Percentiles rank a stretch among this genome's conserved stretches.
Conservation (phyloP, 2,329 filamentous ascomycete species). For the Apiospora kogelbergensis region DNA sequence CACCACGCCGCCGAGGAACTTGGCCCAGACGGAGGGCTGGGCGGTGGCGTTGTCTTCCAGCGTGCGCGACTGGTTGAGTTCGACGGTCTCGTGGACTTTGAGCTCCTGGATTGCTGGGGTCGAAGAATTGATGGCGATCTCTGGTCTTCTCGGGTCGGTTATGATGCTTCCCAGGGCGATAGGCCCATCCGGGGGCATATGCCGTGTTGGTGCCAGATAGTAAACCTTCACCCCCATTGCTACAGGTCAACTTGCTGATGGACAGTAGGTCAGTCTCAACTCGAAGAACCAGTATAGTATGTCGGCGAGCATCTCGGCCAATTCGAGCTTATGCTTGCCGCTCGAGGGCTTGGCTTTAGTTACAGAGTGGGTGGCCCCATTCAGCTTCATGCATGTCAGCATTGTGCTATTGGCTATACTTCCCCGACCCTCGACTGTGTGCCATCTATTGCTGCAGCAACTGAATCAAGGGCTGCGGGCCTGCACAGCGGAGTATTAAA, state of each 20-base stretch:
- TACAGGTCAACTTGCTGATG: not conserved
- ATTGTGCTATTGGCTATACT: not conserved
- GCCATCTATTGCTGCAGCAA: not conserved
- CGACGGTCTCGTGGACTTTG: not conserved
- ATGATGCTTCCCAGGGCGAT: not conserved
- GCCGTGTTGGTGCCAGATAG: not conserved
- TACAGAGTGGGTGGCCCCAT: not conserved
- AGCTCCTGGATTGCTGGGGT: not conserved
- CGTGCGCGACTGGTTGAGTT: not conserved
- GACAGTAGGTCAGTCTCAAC: not conserved
- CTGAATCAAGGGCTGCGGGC: not conserved
- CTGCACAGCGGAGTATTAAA: not conserved
- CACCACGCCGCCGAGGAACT: not conserved
- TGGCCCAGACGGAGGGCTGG: not conserved
- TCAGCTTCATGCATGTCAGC: not conserved
- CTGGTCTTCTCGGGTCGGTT: not conserved
- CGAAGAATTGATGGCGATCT: not conserved
- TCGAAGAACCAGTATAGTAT: not conserved
- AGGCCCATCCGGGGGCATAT: not conserved
- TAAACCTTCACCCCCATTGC: not conserved
- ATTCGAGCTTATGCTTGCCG: too few species aligned
- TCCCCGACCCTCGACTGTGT: not conserved
- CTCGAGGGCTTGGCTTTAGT: not conserved
- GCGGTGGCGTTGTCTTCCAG: not conserved
- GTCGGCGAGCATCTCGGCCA: not conserved